These are phyloP conservation scores for Adansonia rubrostipa DNA, from an alignment of 441 rosid genomes.

Conservation along the genomic window DNA sequence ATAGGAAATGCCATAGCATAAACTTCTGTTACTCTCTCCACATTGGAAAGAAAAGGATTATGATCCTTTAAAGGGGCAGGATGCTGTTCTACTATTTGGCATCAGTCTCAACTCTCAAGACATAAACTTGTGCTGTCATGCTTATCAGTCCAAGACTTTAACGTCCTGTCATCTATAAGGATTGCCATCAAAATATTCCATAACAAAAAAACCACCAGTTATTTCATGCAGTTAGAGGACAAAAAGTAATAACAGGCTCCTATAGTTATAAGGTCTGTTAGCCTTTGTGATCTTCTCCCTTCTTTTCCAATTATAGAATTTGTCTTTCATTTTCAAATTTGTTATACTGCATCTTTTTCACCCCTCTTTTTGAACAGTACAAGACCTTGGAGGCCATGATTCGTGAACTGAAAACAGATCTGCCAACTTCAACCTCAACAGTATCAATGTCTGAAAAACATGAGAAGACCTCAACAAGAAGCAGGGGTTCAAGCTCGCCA, in stretches of 20 bases:
- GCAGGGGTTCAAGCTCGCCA: slow-evolving; percentile 96
- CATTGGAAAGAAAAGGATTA: slow-evolving; percentile 11
- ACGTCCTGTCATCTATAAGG: slow-evolving; percentile 4
- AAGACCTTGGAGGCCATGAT: slow-evolving; percentile 83
- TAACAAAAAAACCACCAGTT: neutral
- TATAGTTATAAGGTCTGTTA: neutral
- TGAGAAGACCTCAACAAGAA: slow-evolving; percentile 59
- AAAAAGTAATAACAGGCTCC: slow-evolving; percentile 8
- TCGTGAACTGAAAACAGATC: slow-evolving; percentile 58
- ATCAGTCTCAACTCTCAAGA: neutral
- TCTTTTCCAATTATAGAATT: neutral
- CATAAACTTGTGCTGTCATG: slow-evolving; percentile 5
- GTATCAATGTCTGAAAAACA: slow-evolving; percentile 48
- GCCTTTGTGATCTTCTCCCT: neutral
- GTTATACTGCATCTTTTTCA: slow-evolving; percentile 19
- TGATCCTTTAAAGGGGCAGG: neutral
- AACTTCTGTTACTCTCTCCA: neutral
- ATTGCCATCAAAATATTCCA: neutral
- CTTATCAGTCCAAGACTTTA: slow-evolving; percentile 12
- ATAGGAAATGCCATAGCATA: neutral
- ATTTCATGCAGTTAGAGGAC: neutral
- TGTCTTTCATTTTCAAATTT: slow-evolving; percentile 2
- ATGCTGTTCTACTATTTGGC: slow-evolving; percentile 1
- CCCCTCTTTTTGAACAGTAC: slow-evolving; percentile 56
- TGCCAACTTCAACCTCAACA: slow-evolving; percentile 49